Conservation (phyloP, 2,329 filamentous ascomycete genomes). For the Calonectria fujianensis region DNA sequence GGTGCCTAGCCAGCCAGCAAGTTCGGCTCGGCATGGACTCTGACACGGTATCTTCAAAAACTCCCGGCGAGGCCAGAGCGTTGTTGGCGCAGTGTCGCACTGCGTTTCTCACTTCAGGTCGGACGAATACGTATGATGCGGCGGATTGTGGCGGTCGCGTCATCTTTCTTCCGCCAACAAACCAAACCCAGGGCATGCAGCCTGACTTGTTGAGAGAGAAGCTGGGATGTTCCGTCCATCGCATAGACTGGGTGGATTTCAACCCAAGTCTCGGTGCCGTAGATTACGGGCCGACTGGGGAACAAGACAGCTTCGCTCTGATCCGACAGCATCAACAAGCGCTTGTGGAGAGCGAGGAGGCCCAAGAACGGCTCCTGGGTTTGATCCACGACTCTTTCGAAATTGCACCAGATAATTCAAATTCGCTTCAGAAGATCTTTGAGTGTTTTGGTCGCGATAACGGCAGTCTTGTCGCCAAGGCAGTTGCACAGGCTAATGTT, state of each 20-base stretch:
- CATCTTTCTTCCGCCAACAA: not conserved
- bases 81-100: not conserved
- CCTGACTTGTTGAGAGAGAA: not conserved
- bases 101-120: not conserved
- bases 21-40: not conserved
- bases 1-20: not conserved
- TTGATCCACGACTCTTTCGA: not conserved
- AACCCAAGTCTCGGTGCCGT: not conserved
- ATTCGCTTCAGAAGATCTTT: not conserved
- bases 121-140: not conserved
- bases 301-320: not conserved
- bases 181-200: conserved; percentile 7
- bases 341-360: not conserved
- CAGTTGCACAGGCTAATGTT: not conserved
- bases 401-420: not conserved
- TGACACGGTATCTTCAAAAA: not conserved
- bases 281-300: not conserved
- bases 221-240: not conserved
- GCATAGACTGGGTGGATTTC: not conserved
- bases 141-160: conserved; percentile 2
- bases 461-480: not conserved
- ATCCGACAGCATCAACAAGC: not conserved
- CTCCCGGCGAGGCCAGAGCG: not conserved
- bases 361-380: not conserved
- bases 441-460: not conserved